Conservation (phyloP, 352 stramenopile genomes). For the Pythium rhizo-oryzae region DNA sequence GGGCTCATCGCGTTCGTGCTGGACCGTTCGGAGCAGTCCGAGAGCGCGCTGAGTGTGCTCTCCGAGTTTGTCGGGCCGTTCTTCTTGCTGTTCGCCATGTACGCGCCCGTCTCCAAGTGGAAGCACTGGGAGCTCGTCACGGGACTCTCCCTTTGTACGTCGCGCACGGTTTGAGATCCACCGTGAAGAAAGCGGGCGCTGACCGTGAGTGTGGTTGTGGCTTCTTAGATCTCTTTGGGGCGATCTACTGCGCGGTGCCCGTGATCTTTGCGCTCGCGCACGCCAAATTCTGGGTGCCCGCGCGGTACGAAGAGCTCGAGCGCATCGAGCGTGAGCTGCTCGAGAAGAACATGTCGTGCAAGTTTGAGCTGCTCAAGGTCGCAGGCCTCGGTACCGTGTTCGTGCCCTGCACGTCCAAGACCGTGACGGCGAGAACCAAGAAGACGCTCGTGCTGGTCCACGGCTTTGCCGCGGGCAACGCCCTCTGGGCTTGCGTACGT, state of each 20-base stretch:
- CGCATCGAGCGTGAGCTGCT: slow-evolving; percentile 53
- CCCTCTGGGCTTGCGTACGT: slow-evolving; percentile 66
- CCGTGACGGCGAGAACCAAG: slow-evolving; percentile 19
- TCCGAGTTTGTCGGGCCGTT: slow-evolving; percentile 35
- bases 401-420: slow-evolving; percentile 60
- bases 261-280: slow-evolving; percentile 40
- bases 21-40: slow-evolving; percentile 29
- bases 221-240: slow-evolving; percentile 31
- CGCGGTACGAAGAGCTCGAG: slow-evolving; percentile 50
- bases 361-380: slow-evolving; percentile 56
- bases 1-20: slow-evolving; percentile 42
- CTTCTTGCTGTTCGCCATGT: slow-evolving; percentile 34
- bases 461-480: slow-evolving; percentile 66
- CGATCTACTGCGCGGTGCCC: slow-evolving; percentile 40
- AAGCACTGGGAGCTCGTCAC: slow-evolving; percentile 39
- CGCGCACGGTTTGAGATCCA: too few species aligned
- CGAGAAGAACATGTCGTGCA: slow-evolving; percentile 37
- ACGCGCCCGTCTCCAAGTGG: slow-evolving; percentile 29
- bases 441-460: slow-evolving; percentile 64
- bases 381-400: slow-evolving; percentile 65
- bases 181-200: neutral
- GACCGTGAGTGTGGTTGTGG: neutral
- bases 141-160: slow-evolving; percentile 39
- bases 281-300: slow-evolving; percentile 49
- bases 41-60: slow-evolving; percentile 30